phyloP scores from a whole-genome alignment of 768 basidiomycete species.

The Mycena vitilis region DNA sequence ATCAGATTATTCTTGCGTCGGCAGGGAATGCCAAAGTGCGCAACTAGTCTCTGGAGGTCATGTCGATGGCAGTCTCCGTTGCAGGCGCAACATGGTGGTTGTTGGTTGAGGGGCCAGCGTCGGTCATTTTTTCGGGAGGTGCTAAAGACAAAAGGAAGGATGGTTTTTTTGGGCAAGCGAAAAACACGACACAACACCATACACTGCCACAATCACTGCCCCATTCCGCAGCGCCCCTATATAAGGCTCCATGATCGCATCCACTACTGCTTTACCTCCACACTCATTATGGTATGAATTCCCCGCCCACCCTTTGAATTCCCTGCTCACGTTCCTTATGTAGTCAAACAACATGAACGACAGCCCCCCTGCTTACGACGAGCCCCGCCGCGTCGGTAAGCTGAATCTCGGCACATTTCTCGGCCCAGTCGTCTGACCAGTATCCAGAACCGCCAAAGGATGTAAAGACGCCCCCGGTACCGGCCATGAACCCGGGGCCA shows the following conservation, averaged over 20 bases:
- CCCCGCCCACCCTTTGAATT: background rate
- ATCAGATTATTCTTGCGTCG: slow-evolving; percentile 50
- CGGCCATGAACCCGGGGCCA: slow-evolving; percentile 19
- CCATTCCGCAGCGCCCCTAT: slow-evolving; percentile 3
- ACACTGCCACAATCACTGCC: background rate
- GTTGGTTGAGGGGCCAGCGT: slow-evolving; percentile 43
- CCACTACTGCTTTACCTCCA: slow-evolving; percentile 16
- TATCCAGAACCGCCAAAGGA: slow-evolving; percentile 25
- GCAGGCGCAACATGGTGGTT: slow-evolving; percentile 34
- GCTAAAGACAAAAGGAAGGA: background rate
- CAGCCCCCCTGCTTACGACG: slow-evolving; percentile 64
- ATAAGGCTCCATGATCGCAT: slow-evolving; percentile 2
- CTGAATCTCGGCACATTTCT: background rate
- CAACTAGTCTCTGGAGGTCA: slow-evolving; percentile 94
- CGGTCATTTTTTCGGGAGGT: slow-evolving; percentile 36
- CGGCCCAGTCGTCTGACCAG: slow-evolving; percentile 7
- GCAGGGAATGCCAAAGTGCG: slow-evolving; percentile 51
- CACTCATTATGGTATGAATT: slow-evolving; percentile 24
- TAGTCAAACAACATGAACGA: slow-evolving; percentile 43
- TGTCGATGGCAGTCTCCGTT: slow-evolving; percentile 51
- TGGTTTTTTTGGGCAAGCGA: background rate
- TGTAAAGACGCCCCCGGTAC: slow-evolving; percentile 30
- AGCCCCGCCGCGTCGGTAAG: slow-evolving; percentile 41
- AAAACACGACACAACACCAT: background rate
- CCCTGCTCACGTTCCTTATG: background rate